Evolutionary conservation across 352 stramenopile species (phyloP), one percentile per base, ranked within the genome.

Genomic region (Phytopythium chamaehyphon): DNA sequence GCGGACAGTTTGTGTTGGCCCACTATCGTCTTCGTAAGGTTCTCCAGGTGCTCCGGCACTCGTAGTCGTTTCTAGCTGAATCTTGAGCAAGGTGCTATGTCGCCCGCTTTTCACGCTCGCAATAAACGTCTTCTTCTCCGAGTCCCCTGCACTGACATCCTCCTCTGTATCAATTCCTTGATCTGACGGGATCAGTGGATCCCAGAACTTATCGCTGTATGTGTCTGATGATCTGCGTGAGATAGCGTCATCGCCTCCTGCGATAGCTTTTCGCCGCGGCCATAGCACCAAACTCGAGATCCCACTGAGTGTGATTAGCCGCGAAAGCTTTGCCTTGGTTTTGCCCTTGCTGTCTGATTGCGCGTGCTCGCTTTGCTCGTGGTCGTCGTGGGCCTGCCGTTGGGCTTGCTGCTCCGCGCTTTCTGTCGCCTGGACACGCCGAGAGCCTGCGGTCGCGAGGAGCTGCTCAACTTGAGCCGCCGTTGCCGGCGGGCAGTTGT

Each of bases 391-490:
- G 49, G 45, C 24, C 59, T 63, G 37, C 51, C 35, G 2, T 54
- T 58, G 33, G 66, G 51, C 23, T 51, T 57, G 24, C 51, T 57
- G 37, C 24, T 57, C 57, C 15, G 70, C 45, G 45, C 12, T 18
- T 28, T 33, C n/a, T 19, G 14, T 39, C 14, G 48, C 50, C 2
- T 51, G 62, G 15, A 61, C 64, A 47, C 62, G 53, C 7, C 55
- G 56, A 12, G 76, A 69, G 16, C 78, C 81, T 3, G 73, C 71
- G 9, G 57, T 51, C 28, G 81, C 67, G 38, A 92, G 69, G 22
- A 73, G 69, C n/a, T 67, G 61, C 51, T 89, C 73, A 4, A 89
- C 58, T n/a, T 80, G 68, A 15, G 62, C 51, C 2, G 70, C 59
- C 47, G 71, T 74, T 46, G 60, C 59, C 0, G 71, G 51, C n/a